A percentile compares a stretch with the other conserved stretches of the same genome.
These are phyloP conservation scores for Catharanthus roseus DNA, from an alignment of 257 asterid genomes.

Conservation along the genomic window DNA sequence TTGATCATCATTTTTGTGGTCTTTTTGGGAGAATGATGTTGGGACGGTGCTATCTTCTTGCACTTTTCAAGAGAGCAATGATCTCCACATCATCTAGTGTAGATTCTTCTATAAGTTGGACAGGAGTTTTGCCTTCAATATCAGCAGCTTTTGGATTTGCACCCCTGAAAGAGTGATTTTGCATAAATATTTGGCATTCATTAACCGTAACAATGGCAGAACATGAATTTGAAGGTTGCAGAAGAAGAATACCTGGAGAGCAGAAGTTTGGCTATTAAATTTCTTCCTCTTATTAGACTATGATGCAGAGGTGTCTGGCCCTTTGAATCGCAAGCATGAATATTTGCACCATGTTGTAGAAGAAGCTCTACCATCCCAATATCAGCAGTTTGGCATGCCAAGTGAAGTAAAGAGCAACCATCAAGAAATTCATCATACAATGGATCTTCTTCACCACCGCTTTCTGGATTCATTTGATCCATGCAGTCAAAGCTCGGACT, in stretches of 20 bases:
- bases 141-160: constrained; percentile 67
- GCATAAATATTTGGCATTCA: too few species aligned
- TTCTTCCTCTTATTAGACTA: constrained; percentile 61
- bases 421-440: constrained; percentile 36
- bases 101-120: constrained; percentile 52
- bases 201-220: not conserved
- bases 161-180: constrained; percentile 51
- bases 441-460: constrained; percentile 34
- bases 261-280: constrained; percentile 54
- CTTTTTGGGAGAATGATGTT: not conserved
- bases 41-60: constrained; percentile 40
- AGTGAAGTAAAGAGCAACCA: constrained; percentile 82
- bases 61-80: constrained; percentile 55
- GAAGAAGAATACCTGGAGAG: constrained; percentile 55
- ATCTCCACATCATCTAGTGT: constrained; percentile 59
- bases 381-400: constrained; percentile 88
- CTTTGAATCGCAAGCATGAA: constrained; percentile 54
- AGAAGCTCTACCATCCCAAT: constrained; percentile 89
- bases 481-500: constrained; percentile 27
- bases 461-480: constrained; percentile 33
- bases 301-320: constrained; percentile 86
- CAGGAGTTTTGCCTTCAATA: constrained; percentile 63
- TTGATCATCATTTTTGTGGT: not conserved
- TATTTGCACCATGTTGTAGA: constrained; percentile 72
- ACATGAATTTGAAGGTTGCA: not conserved